Evolutionary conservation across 768 basidiomycete genomes (phyloP).

Genomic region (Podaxis sp.): DNA sequence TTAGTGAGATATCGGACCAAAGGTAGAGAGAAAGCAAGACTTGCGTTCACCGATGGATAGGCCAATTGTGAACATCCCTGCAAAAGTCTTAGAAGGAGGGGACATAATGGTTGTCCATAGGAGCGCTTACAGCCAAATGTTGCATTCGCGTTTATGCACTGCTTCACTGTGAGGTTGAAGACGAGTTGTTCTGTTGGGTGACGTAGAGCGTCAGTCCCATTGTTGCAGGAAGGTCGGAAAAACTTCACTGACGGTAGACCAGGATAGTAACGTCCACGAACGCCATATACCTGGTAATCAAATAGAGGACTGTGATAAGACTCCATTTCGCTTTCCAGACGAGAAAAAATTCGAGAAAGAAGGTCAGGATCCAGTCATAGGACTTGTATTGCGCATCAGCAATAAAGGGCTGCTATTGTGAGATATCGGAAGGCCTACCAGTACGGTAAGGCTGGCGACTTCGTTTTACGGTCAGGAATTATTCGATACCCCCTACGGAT

Average conservation of each 20-base stretch:
- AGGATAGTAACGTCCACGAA: slow-evolving; percentile 7
- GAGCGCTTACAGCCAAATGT: not conserved
- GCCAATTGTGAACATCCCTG: not conserved
- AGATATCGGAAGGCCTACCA: not conserved
- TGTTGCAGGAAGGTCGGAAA: not conserved
- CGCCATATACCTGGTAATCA: slow-evolving; percentile 13
- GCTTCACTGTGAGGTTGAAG: not conserved
- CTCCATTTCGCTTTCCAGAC: slow-evolving; percentile 10
- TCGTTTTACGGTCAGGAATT: not conserved
- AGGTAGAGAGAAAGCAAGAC: not conserved
- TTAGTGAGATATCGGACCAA: not conserved
- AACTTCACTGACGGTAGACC: not conserved
- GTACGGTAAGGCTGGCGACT: not conserved
- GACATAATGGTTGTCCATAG: not conserved
- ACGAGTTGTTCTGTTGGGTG: not conserved
- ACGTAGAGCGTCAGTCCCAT: not conserved
- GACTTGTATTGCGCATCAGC: not conserved
- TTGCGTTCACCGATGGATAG: not conserved
- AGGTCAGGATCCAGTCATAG: not conserved
- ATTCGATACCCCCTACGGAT: not conserved
- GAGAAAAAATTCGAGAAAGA: not conserved
- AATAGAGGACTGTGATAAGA: slow-evolving; percentile 10
- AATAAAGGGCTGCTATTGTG: not conserved
- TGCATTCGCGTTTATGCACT: not conserved
- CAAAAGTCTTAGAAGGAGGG: not conserved